Conservation (phyloP, 1,139 yeast genomes). For the Debaryomyces udenii region DNA sequence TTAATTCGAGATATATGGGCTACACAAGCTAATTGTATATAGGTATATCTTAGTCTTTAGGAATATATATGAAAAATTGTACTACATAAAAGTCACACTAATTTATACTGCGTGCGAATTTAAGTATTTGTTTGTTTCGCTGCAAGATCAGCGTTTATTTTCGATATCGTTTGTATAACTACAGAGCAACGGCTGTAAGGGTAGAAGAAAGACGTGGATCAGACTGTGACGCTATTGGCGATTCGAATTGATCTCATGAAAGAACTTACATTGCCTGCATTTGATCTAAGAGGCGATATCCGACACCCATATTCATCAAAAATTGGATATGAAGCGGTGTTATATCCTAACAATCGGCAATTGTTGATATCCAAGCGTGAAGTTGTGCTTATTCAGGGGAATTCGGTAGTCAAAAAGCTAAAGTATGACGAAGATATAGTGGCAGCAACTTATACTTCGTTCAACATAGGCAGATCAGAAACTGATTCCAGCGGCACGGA, state of each 20-base stretch:
- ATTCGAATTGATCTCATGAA: background rate
- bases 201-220: too few species aligned
- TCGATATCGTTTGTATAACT: too few species aligned
- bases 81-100: background rate
- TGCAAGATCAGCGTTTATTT: constrained; percentile 4
- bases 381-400: constrained; percentile 49
- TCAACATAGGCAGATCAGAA: constrained; percentile 20
- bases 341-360: constrained; percentile 36
- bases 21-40: constrained; percentile 14
- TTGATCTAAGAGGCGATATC: constrained; percentile 20
- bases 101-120: constrained; percentile 5
- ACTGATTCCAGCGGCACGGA: constrained; percentile 13
- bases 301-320: constrained; percentile 22
- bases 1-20: constrained; percentile 1
- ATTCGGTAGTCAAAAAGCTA: constrained; percentile 50
- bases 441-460: constrained; percentile 53
- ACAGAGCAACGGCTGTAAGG: too few species aligned
- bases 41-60: constrained; percentile 11
- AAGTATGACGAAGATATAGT: constrained; percentile 51
- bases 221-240: too few species aligned
- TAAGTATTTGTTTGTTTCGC: background rate
- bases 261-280: constrained; percentile 22
- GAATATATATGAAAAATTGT: constrained; percentile 7
- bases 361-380: constrained; percentile 27
- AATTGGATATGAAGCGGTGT: constrained; percentile 19